Base-by-base conservation (phyloP, 257 asterid genomes). In the Lantana camara region DNA sequence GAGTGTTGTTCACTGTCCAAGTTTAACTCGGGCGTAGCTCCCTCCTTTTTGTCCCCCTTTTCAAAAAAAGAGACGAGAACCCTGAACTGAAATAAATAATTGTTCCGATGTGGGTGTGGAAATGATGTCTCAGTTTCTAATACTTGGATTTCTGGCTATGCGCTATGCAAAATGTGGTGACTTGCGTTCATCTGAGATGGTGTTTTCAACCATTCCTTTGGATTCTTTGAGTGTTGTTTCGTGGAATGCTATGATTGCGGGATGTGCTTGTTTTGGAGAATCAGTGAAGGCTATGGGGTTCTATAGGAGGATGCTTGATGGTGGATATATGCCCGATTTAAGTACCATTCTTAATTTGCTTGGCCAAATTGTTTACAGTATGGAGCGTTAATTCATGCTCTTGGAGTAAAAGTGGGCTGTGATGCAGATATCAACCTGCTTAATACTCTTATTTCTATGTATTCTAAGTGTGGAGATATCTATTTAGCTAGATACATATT, bases 331-430 rank as follows among this genome's bases (percentile, higher is more conserved):
- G 77, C 90, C 90, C 10, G 93, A 87, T 76, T 71, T 80, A 38
- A 74, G 90, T 60, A 82, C 97, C 1, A n/a, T 87, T 72, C 79
- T 83, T 53, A 81, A 66, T 71, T 81, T 85, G 70, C 82, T 83
- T 14, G 72, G 67, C 71, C 77, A 8, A 51, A 74, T 3, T 77
- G 55, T 62, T 64, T 79, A 35, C 50, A 34, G 19, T 66, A 38
- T 41, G 94, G 91, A 21, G 74, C 24, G 80, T 35, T 74, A 59
- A 44, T 86, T 50, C 96, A 86, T 49, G 72, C 76, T 62, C 80
- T 74, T 44, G 74, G 75, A 42, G 59, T 84, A 14, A 73, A 66
- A 55, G 24, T 75, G 14, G 92, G 95, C 2, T 84, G 85, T 58
- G 72, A 72, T 58, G 22, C 70, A 15, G 71, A 71, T 61, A 72